These are phyloP conservation scores for Aspergillus bertholletiae DNA, from an alignment of 495 filamentous ascomycete genomes.

Conservation along the genomic window DNA sequence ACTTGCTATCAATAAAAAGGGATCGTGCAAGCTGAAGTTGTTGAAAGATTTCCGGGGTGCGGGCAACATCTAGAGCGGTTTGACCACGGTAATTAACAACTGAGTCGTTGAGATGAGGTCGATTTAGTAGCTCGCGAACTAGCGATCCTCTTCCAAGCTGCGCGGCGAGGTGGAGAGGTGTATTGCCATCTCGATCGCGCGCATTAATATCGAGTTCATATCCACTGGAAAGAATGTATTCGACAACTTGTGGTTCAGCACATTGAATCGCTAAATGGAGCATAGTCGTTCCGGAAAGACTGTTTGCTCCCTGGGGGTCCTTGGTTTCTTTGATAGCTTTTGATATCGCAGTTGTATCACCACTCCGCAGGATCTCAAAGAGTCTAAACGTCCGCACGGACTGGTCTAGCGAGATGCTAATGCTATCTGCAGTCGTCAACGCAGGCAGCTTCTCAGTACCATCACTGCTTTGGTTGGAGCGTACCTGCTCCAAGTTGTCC, in stretches of 20 bases:
- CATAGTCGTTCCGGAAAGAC: slow-evolving; percentile 77
- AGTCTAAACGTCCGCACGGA: slow-evolving; percentile 91
- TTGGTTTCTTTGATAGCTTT: slow-evolving; percentile 77
- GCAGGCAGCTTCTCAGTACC: slow-evolving; percentile 33
- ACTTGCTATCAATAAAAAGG: slow-evolving; percentile 81
- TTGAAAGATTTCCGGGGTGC: slow-evolving; percentile 92
- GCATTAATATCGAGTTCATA: slow-evolving; percentile 75
- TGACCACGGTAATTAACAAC: slow-evolving; percentile 86
- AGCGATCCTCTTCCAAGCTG: slow-evolving; percentile 73
- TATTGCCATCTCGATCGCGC: slow-evolving; percentile 89
- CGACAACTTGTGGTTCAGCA: slow-evolving; percentile 91
- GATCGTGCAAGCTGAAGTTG: slow-evolving; percentile 88
- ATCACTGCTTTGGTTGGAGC: slow-evolving; percentile 26
- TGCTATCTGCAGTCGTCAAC: slow-evolving; percentile 25
- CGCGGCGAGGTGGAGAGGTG: slow-evolving; percentile 84
- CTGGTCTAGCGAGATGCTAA: slow-evolving; percentile 72
- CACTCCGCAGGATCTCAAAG: slow-evolving; percentile 86
- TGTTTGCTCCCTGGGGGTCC: slow-evolving; percentile 36
- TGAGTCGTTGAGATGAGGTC: slow-evolving; percentile 80
- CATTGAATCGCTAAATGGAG: slow-evolving; percentile 96
- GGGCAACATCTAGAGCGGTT: slow-evolving; percentile 81
- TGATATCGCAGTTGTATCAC: slow-evolving; percentile 85
- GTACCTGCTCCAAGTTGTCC: slow-evolving; percentile 22
- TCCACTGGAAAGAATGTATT: slow-evolving; percentile 79
- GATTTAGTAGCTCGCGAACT: slow-evolving; percentile 75